Percentiles rank a stretch among this genome's conserved stretches.
phyloP scores from a whole-genome alignment of 176 grass and related monocot genomes.

The Cenchrus fungigraminus region DNA sequence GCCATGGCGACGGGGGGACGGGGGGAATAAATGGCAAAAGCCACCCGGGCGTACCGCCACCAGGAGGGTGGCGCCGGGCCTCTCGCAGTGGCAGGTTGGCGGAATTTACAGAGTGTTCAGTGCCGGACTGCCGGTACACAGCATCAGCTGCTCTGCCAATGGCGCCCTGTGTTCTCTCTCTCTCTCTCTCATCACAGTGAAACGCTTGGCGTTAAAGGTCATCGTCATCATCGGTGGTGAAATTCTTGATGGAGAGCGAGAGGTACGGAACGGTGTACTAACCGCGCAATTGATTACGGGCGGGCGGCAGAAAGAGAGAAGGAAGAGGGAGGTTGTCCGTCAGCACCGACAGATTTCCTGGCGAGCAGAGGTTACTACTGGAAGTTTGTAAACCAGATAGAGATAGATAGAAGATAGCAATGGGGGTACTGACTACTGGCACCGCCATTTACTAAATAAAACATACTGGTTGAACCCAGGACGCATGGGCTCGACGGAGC shows the following conservation, averaged over 20 bases:
- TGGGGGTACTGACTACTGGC: background rate
- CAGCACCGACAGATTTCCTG: background rate
- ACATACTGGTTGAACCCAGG: background rate
- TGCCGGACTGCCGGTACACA: background rate
- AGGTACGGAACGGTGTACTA: background rate
- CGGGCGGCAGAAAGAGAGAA: background rate
- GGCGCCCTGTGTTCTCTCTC: background rate
- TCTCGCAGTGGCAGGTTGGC: slow-evolving; percentile 44
- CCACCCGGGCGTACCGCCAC: slow-evolving; percentile 34
- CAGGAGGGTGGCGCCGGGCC: background rate
- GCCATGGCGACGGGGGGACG: slow-evolving; percentile 10
- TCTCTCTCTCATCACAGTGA: background rate
- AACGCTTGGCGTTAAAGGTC: background rate
- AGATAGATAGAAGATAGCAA: too few species aligned
- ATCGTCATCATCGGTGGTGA: background rate
- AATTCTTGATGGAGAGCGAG: slow-evolving; percentile 7
- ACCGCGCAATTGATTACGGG: background rate
- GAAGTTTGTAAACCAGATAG: background rate
- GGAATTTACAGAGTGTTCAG: slow-evolving; percentile 50
- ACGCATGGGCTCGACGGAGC: slow-evolving; percentile 17
- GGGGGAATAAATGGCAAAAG: slow-evolving; percentile 55
- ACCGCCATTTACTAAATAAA: background rate
- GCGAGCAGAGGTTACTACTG: background rate
- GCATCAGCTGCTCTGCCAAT: background rate
- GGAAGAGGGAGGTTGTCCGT: background rate